Base-by-base conservation (phyloP, 2,329 filamentous ascomycete species). In the Neophaeococcomyces aloes region DNA sequence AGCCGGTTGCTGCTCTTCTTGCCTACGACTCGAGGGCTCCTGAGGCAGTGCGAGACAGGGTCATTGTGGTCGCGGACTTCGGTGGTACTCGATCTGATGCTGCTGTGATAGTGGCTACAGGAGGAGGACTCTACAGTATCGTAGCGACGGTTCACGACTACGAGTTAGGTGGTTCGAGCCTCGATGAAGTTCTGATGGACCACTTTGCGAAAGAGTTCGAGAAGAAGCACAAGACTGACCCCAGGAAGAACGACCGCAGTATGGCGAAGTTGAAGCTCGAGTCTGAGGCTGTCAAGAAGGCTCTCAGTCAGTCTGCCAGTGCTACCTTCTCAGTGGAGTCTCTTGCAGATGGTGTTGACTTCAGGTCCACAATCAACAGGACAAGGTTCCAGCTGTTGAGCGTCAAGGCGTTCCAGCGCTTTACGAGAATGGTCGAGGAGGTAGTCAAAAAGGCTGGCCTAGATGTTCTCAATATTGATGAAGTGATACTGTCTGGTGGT, bases 131-230 rank as follows among this genome's bases (percentile, higher is more conserved):
- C 72, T 96, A 96, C 75, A 95, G 86, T 48, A 80, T 95, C 57
- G 75, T 98, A 46, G 87, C 91, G 15, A 94, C 89, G 10, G 79
- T 83, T 23, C 91, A 96, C 70, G 91, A 98, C 71, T 95, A 94
- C 67, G 88, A 96, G 60, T 84, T 89, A 55, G 81, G 85, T 45
- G 91, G 91, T 59, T 74, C 78, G 29, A 80, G 87, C 53, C 74
- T 98, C 45, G 91, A 98, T 70, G 77, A 91, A 63, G 83, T 89
- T 38, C 75, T 98, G 47, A 84, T 94, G 62, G 89, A 98, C 63
- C 82, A 95, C 72, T 95, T 96, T 57, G 84, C 89, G 56, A 98
- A 98, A 75, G 91, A 98, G 67, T 98, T 98, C 69, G 76, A 91
- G 60, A 96, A 98, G 78, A 94, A 94, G 75, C 78, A 96, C 76